Conservation (phyloP, 306 rosid species). For the Hippophae gyantsensis region DNA sequence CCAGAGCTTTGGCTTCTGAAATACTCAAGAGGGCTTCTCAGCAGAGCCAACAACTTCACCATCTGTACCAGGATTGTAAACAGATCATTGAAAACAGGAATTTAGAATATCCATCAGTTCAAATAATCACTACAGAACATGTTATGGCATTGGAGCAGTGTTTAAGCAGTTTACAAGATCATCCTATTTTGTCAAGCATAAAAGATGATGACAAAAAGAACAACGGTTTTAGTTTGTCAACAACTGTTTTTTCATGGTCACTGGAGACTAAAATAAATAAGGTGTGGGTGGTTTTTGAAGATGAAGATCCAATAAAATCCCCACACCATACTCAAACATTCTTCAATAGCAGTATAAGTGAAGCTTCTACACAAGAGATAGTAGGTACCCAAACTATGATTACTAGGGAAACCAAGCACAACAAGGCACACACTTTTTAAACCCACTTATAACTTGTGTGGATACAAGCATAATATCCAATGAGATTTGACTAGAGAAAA, state of each 20-base stretch:
- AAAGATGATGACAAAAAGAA: conserved; percentile 19
- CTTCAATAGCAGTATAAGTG: background rate
- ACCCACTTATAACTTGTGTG: conserved; percentile 23
- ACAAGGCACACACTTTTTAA: conserved; percentile 15
- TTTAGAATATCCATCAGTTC: conserved; percentile 47
- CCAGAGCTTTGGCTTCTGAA: conserved; percentile 42
- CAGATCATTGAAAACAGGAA: conserved; percentile 34
- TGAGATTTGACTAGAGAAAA: background rate
- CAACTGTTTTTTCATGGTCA: conserved; percentile 34
- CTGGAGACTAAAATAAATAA: conserved; percentile 52
- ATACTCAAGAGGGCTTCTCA: conserved; percentile 41
- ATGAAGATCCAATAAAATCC: conserved; percentile 32
- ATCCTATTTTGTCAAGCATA: background rate
- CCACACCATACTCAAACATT: conserved; percentile 1
- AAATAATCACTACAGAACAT: conserved; percentile 37
- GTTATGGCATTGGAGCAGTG: conserved; percentile 34
- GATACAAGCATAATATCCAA: conserved; percentile 23
- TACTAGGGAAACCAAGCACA: conserved; percentile 1
- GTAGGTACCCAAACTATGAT: conserved; percentile 7
- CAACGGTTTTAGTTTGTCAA: conserved; percentile 20
- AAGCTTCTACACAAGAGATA: conserved; percentile 22
- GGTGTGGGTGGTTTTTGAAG: conserved; percentile 63
- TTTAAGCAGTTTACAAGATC: conserved; percentile 17
- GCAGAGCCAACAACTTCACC: conserved; percentile 43
- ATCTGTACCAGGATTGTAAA: conserved; percentile 42